Percentiles rank a stretch among this genome's conserved stretches.
Evolutionary conservation across 352 stramenopile species (phyloP).

Genomic region (Phytophthora vignae): DNA sequence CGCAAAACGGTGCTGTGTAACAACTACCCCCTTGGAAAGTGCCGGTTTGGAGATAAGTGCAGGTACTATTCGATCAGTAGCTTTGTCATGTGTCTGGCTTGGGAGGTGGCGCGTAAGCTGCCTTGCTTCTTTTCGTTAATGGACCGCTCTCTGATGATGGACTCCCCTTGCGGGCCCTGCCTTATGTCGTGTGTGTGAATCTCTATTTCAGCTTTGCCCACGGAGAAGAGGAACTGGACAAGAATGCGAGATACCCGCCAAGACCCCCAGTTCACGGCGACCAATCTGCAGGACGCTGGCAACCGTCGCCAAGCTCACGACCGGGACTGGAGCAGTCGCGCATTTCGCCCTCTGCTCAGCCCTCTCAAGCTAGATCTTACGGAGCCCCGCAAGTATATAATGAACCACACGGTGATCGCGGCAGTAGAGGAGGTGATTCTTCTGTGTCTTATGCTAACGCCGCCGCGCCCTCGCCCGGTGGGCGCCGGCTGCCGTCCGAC

Average conservation of each 20-base stretch:
- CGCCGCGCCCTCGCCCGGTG: conserved; percentile 30
- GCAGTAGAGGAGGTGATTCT: conserved; percentile 50
- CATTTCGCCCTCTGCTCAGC: conserved; percentile 33
- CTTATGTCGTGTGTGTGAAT: conserved; percentile 36
- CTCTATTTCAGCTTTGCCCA: conserved; percentile 78
- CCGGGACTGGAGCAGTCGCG: conserved; percentile 30
- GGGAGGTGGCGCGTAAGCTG: conserved; percentile 18
- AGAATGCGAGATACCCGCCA: conserved; percentile 16
- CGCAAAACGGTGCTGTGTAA: conserved; percentile 84
- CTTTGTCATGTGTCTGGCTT: conserved; percentile 21
- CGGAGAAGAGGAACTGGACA: conserved; percentile 72
- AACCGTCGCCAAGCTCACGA: conserved; percentile 29
- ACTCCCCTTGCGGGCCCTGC: conserved; percentile 31
- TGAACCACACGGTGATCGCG: conserved; percentile 64
- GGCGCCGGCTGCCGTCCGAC: conserved; percentile 26
- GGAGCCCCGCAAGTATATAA: conserved; percentile 67
- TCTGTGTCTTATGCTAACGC: conserved; percentile 60
- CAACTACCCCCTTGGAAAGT: conserved; percentile 77
- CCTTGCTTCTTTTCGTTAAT: conserved; percentile 30
- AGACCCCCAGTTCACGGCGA: conserved; percentile 32
- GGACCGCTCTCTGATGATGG: conserved; percentile 41
- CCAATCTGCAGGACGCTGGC: conserved; percentile 36
- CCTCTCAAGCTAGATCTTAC: conserved; percentile 65
- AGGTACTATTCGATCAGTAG: conserved; percentile 62
- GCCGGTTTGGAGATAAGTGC: conserved; percentile 87